Percentiles rank a stretch among this genome's conserved stretches.
Conservation (phyloP, 768 basidiomycete genomes). For the Termitomyces sp. region DNA sequence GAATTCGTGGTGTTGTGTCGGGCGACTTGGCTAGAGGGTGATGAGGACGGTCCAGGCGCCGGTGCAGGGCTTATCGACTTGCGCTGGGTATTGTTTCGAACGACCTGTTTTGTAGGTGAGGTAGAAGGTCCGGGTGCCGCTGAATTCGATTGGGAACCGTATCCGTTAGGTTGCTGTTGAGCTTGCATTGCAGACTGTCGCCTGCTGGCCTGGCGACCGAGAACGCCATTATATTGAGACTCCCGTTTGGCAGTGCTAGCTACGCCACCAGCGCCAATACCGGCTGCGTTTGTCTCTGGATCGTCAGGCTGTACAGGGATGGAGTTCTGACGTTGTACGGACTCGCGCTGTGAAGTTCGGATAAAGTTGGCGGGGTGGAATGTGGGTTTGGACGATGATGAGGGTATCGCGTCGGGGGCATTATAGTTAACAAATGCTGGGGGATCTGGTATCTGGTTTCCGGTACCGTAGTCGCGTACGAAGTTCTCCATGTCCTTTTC, state of each 20-base stretch:
- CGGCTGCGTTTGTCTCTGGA: conserved; percentile 51
- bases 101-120: conserved; percentile 10
- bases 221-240: conserved; percentile 21
- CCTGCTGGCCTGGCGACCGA: conserved; percentile 27
- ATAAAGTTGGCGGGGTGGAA: conserved; percentile 53
- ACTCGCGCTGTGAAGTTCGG: conserved; percentile 36
- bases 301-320: conserved; percentile 32
- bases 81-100: conserved; percentile 17
- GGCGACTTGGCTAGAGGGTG: conserved; percentile 10
- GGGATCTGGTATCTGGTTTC: conserved; percentile 81
- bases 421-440: conserved; percentile 84
- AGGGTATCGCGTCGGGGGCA: conserved; percentile 57
- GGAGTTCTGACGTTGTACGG: conserved; percentile 22
- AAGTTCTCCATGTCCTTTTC: conserved; percentile 87
- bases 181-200: conserved; percentile 9
- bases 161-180: conserved; percentile 25
- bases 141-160: neutral
- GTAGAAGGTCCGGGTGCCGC: conserved; percentile 11
- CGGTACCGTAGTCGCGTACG: conserved; percentile 85
- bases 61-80: conserved; percentile 16
- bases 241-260: conserved; percentile 28
- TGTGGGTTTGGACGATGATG: conserved; percentile 48
- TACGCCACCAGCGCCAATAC: conserved; percentile 64
- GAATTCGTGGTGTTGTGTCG: conserved; percentile 14
- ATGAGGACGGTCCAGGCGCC: conserved; percentile 18